Base-by-base conservation (phyloP, 1,284 basidiomycete species). In the Trichosporon sp. region DNA sequence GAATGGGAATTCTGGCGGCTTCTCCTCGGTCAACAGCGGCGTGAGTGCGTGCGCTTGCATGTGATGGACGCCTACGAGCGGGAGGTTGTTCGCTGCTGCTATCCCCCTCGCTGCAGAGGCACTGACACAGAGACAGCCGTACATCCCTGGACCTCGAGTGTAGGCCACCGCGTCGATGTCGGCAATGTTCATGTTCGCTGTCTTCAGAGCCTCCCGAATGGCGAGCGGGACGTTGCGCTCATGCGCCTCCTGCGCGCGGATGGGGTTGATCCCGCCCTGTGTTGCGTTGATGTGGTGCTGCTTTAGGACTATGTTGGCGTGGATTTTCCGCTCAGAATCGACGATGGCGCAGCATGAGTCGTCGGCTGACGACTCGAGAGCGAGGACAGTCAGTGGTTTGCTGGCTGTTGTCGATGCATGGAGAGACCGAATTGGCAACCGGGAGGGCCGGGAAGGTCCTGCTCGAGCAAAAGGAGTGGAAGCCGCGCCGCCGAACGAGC, bases 1-100 rank as follows among this genome's bases (percentile, higher is more conserved):
- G 81, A 95, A 96, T 0, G 95, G 95, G 74, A 89, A 96, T 13
- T 73, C 70, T 0, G 91, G 91, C 4, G 82, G 81, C 19, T 82
- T 72, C 0, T 67, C 36, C 33, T 82, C 75, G 0, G 93, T 94
- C 10, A 96, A 84, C 27, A 92, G 79, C 0, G 90, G 85, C 0
- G 93, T 96, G 1, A 96, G 82, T 0, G 95, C 91, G 73, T 97
- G 94, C 0, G 91, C 95, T 91, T 95, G 93, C 94, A 96, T 96
- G 74, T 96, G 94, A 78, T 96, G 91, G 2, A 95, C 89, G 4
- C 92, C 93, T 8, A 96, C 85, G 1, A 95, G 69, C 0, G 92
- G 93, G 73, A 92, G 90, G 46, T 84, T 82, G 7, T 87, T 81
- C 0, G 87, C 88, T 0, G 90, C 88, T 0, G 92, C 91, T 1